Evolutionary conservation across 2,329 filamentous ascomycete species (phyloP), one percentile per base, ranked within the genome.

Genomic region (Penicillium nordicum): DNA sequence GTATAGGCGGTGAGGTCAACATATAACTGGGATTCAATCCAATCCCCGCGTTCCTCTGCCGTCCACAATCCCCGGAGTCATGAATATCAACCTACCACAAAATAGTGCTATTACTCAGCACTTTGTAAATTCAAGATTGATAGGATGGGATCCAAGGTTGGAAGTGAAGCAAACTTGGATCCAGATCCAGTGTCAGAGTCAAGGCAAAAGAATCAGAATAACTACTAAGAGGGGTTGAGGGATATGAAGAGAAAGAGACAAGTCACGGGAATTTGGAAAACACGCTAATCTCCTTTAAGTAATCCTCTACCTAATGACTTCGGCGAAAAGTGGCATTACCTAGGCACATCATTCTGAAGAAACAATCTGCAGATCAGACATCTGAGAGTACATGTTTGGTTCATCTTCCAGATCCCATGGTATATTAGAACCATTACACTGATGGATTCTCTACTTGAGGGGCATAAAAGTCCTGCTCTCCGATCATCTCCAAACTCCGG

Each of bases 201-300:
- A 42, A 55, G 37, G 47, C 50, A 50, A 49, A 57, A 42, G 46
- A 40, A 53, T 29, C 30, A 23, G 34, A 50, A 47, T 44, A 60
- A 57, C 48, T 47, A 49, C 38, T 57, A 60, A 43, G 64, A 66
- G 63, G 63, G 62, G 63, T 62, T 59, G 51, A 64, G 47, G 25
- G 57, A 61, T 57, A 57, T 58, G 63, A 66, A 65, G 63, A 59
- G 63, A 66, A 66, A 60, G 59, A 60, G 60, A 63, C 59, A 58
- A 64, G 63, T 67, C 63, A 66, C 64, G 64, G 64, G 64, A 63
- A 58, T 65, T 64, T 63, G 58, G 55, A 54, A 61, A 49, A 2
- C 16, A 47, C 59, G 58, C 64, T 66, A 67, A 50, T 56, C 62
- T 27, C 2, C 63, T 66, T 62, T 52, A 57, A 60, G 53, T 25